These are phyloP conservation scores for Wilcoxina mikolae DNA, from an alignment of 495 filamentous ascomycete species.

Conservation along the genomic window DNA sequence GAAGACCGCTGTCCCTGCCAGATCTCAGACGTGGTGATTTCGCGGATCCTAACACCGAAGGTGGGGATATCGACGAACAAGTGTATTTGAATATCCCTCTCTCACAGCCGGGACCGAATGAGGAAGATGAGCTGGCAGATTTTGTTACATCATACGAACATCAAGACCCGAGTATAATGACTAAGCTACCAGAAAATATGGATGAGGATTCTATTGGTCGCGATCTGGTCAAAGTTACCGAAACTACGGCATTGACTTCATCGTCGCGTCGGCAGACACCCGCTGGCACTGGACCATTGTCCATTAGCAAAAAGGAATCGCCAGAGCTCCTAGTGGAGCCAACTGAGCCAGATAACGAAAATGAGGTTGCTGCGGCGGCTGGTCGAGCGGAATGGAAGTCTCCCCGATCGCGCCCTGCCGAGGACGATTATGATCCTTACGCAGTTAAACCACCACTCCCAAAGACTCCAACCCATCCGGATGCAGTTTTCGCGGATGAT, in stretches of 20 bases:
- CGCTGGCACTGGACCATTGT: too few species aligned
- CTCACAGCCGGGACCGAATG: not conserved
- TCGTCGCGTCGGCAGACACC: too few species aligned
- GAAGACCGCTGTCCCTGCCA: conserved; percentile 19
- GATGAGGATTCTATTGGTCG: too few species aligned
- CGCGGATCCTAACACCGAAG: conserved; percentile 17
- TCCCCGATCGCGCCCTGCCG: not conserved
- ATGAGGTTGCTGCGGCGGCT: not conserved
- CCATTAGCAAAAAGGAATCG: too few species aligned
- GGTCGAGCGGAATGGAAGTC: not conserved
- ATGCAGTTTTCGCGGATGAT: not conserved
- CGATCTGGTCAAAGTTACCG: too few species aligned
- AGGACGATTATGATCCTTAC: not conserved
- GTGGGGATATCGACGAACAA: not conserved
- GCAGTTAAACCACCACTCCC: not conserved
- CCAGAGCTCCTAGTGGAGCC: too few species aligned
- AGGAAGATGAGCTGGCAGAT: not conserved
- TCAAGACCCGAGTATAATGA: not conserved
- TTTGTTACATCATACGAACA: too few species aligned
- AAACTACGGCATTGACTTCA: too few species aligned
- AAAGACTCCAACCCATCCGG: not conserved
- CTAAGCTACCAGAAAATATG: not conserved
- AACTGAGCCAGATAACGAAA: not conserved
- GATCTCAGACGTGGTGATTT: conserved; percentile 23
- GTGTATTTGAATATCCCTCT: not conserved